Evolutionary conservation across 345 rosid genomes (phyloP).

Genomic region (Dipteronia dyeriana): DNA sequence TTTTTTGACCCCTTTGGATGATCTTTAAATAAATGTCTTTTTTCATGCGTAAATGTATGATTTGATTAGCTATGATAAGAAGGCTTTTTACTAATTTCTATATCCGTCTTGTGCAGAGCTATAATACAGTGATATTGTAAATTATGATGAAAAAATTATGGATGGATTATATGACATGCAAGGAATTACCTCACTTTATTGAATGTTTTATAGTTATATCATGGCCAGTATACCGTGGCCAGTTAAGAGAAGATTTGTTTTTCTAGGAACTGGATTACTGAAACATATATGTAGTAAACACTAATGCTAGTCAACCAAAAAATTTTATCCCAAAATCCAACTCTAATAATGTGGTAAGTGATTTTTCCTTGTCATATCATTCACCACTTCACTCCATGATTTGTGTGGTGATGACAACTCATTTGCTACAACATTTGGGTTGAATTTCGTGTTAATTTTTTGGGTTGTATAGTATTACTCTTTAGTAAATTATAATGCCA

Average conservation of each 20-base stretch:
- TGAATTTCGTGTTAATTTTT: no score
- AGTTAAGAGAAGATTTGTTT: background rate
- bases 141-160: slow-evolving; percentile 72
- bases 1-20: slow-evolving; percentile 14
- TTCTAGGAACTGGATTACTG: background rate
- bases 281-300: background rate
- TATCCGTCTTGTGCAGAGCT: slow-evolving; percentile 52
- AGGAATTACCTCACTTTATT: slow-evolving; percentile 54
- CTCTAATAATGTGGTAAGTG: no score
- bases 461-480: no score
- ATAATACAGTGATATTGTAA: slow-evolving; percentile 84
- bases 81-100: background rate
- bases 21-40: slow-evolving; percentile 11
- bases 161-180: slow-evolving; percentile 92
- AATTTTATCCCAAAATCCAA: no score
- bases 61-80: slow-evolving; percentile 3
- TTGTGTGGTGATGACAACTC: no score
- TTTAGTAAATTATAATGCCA: background rate
- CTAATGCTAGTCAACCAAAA: no score
- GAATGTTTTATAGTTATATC: background rate
- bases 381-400: no score
- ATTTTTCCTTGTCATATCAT: no score
- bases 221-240: background rate
- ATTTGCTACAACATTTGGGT: no score
- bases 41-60: slow-evolving; percentile 17